phyloP scores from a whole-genome alignment of 1,139 yeast genomes.

The Trichomonascaceae sp. region DNA sequence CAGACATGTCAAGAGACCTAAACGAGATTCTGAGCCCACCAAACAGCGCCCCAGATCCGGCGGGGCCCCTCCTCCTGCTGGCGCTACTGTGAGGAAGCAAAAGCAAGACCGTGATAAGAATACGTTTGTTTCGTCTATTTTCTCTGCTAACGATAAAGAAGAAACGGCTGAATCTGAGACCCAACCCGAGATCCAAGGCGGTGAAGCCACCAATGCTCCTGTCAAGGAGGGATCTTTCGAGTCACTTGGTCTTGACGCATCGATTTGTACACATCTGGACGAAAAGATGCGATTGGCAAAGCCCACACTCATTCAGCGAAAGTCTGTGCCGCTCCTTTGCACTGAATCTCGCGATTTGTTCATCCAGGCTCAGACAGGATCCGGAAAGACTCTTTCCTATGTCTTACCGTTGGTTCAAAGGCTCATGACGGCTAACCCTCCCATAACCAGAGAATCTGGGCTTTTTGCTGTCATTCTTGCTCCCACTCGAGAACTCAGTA shows the following conservation, averaged over 20 bases:
- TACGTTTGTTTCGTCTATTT: slow-evolving; percentile 71
- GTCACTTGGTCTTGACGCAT: slow-evolving; percentile 54
- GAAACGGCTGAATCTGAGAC: slow-evolving; percentile 19
- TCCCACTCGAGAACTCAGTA: slow-evolving; percentile 90
- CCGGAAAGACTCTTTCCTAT: slow-evolving; percentile 86
- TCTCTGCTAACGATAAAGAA: slow-evolving; percentile 44
- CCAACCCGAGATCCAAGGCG: slow-evolving; percentile 21
- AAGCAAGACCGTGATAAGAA: slow-evolving; percentile 18
- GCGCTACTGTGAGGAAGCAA: background rate
- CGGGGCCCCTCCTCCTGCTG: background rate
- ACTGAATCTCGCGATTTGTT: slow-evolving; percentile 48
- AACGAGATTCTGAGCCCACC: slow-evolving; percentile 1
- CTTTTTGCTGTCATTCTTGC: slow-evolving; percentile 76
- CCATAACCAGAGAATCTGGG: slow-evolving; percentile 61
- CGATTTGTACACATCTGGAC: slow-evolving; percentile 41
- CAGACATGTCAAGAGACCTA: slow-evolving; percentile 1
- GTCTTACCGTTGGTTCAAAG: slow-evolving; percentile 68
- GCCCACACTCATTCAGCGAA: slow-evolving; percentile 80
- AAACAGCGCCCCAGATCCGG: slow-evolving; percentile 1
- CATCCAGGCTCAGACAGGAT: slow-evolving; percentile 91
- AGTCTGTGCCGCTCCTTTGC: slow-evolving; percentile 62
- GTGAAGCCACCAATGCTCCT: slow-evolving; percentile 77
- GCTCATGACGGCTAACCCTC: slow-evolving; percentile 39
- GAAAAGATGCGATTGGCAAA: slow-evolving; percentile 45
- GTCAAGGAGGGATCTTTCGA: slow-evolving; percentile 49